Conservation (phyloP, 306 rosid species). For the Vicia faba region DNA sequence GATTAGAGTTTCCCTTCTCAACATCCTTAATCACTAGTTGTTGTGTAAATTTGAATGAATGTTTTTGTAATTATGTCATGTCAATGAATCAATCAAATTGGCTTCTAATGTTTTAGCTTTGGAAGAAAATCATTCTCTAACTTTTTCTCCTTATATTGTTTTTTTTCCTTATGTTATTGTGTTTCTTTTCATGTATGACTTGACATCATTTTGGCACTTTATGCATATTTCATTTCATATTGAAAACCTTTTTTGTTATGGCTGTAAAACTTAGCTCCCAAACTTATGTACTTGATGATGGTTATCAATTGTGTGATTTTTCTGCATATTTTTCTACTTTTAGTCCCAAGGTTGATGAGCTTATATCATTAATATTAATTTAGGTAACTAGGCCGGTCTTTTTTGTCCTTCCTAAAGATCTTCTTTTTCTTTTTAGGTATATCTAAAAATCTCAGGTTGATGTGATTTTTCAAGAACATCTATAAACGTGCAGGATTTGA, state of each 20-base stretch:
- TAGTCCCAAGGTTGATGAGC: too few species aligned
- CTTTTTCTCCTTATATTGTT: constrained; percentile 7
- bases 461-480: too few species aligned
- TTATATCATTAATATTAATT: too few species aligned
- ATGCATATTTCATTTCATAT: constrained; percentile 16
- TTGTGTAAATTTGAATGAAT: constrained; percentile 8
- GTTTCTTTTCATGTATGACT: constrained; percentile 6
- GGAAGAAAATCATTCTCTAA: constrained; percentile 17
- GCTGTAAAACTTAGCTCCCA: neutral
- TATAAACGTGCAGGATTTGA: too few species aligned
- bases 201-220: neutral
- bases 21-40: constrained; percentile 51
- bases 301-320: too few species aligned
- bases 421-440: too few species aligned
- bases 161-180: constrained; percentile 6
- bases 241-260: constrained; percentile 12
- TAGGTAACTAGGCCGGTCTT: too few species aligned
- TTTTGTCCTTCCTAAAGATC: too few species aligned
- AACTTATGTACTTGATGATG: neutral
- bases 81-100: constrained; percentile 23
- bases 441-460: too few species aligned
- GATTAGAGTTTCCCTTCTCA: constrained; percentile 53
- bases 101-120: constrained; percentile 29
- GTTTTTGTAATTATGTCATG: constrained; percentile 37
- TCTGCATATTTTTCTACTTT: too few species aligned